These are phyloP conservation scores for Macrocystidia cucumis DNA, from an alignment of 1,284 basidiomycete genomes.

Conservation along the genomic window DNA sequence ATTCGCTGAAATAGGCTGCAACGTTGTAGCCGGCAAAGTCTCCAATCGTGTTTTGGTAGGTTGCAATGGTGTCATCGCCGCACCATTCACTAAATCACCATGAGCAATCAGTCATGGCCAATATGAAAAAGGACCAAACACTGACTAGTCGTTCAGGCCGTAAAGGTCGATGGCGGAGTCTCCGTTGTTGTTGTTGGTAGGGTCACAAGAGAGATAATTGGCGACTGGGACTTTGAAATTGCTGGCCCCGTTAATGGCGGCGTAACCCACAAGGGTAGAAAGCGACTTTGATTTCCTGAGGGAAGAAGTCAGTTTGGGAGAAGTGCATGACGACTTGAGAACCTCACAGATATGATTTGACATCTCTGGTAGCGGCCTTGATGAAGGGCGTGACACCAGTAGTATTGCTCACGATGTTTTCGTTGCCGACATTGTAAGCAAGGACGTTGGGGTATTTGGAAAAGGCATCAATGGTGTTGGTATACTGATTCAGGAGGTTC, in stretches of 20 bases:
- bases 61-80: conserved; percentile 54
- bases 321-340: too few relatives aligned
- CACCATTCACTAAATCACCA: conserved; percentile 63
- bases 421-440: conserved; percentile 85
- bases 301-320: conserved; percentile 7
- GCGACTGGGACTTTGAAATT: conserved; percentile 68
- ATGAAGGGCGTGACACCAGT: conserved; percentile 74
- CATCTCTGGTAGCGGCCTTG: conserved; percentile 87
- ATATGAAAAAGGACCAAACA: conserved; percentile 7
- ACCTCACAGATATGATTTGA: conserved; percentile 78
- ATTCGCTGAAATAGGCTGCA: conserved; percentile 88
- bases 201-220: conserved; percentile 77
- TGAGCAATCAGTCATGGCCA: conserved; percentile 7
- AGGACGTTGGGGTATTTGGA: conserved; percentile 79
- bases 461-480: conserved; percentile 73
- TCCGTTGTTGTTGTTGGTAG: conserved; percentile 42
- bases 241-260: conserved; percentile 72
- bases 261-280: conserved; percentile 74
- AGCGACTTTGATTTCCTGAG: conserved; percentile 60
- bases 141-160: conserved; percentile 75
- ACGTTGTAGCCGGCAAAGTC: conserved; percentile 68
- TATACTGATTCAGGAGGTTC: conserved; percentile 76
- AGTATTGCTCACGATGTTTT: conserved; percentile 63
- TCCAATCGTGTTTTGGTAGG: conserved; percentile 46
- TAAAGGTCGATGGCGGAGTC: conserved; percentile 74